Conservation (phyloP, 2,329 filamentous ascomycete genomes). For the Diaporthe sp. region DNA sequence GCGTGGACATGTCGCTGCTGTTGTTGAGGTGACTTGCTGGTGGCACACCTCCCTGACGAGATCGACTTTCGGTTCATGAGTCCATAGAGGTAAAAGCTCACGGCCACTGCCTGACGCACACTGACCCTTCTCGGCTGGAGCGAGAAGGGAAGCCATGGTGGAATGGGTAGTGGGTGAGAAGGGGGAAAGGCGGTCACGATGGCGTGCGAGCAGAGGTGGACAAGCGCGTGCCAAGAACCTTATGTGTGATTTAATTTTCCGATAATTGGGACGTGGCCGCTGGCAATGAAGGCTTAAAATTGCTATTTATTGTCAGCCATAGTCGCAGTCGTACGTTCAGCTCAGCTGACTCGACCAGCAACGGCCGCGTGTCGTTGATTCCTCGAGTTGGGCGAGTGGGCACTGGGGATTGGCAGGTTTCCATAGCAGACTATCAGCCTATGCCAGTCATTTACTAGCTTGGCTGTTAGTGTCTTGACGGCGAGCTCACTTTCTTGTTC, state of each 20-base stretch:
- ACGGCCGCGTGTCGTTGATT: not conserved
- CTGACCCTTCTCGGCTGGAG: too few species aligned
- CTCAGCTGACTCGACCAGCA: constrained; percentile 14
- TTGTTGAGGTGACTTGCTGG: not conserved
- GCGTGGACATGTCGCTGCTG: not conserved
- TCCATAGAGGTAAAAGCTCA: not conserved
- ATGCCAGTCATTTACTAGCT: too few species aligned
- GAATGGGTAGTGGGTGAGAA: not conserved
- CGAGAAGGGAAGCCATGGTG: not conserved
- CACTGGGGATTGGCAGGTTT: not conserved
- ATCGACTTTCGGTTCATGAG: not conserved
- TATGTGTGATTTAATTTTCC: constrained; percentile 4
- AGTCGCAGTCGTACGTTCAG: not conserved
- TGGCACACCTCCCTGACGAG: not conserved
- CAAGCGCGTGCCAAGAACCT: not conserved
- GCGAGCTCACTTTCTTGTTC: not conserved
- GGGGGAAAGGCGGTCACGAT: not conserved
- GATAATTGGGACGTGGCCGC: not conserved
- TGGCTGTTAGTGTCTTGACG: not conserved
- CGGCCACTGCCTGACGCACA: too few species aligned
- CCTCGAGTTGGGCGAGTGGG: not conserved
- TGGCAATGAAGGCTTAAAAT: not conserved
- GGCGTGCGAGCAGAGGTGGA: not conserved
- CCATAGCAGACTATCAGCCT: not conserved
- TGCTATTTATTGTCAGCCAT: not conserved